Percentiles rank a stretch among this genome's conserved stretches.
These are phyloP conservation scores for Rhynchosporium agropyri DNA, from an alignment of 2,329 filamentous ascomycete species.

Conservation along the genomic window DNA sequence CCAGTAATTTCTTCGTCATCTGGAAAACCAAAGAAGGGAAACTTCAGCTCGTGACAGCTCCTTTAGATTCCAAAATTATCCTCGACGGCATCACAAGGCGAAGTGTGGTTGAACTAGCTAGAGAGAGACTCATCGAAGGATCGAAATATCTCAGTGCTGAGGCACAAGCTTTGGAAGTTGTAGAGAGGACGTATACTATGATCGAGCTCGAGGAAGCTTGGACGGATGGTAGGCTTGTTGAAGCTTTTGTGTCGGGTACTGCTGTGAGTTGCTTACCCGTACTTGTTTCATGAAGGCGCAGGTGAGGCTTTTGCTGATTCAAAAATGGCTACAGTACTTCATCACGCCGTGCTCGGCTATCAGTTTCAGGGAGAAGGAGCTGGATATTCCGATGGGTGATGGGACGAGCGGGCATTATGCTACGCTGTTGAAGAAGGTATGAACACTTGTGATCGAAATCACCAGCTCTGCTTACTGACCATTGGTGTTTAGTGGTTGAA, in stretches of 20 bases:
- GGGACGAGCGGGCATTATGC: conserved; percentile 57
- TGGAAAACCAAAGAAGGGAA: conserved; percentile 68
- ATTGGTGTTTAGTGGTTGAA: conserved; percentile 53
- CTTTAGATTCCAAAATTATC: conserved; percentile 79
- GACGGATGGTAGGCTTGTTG: conserved; percentile 74
- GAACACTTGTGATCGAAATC: neutral
- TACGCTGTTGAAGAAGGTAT: conserved; percentile 57
- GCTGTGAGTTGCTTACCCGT: conserved; percentile 59
- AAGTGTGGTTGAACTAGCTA: conserved; percentile 74
- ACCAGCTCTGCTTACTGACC: neutral
- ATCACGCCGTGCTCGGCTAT: conserved; percentile 69
- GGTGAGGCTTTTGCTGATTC: conserved; percentile 4
- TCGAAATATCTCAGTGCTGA: conserved; percentile 35
- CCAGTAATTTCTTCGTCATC: conserved; percentile 88
- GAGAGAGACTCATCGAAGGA: conserved; percentile 56
- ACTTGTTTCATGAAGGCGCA: neutral
- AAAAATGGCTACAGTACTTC: conserved; percentile 58
- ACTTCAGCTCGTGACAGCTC: conserved; percentile 77
- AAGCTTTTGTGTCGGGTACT: conserved; percentile 85
- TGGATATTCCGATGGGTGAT: conserved; percentile 62
- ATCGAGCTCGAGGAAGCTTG: conserved; percentile 72
- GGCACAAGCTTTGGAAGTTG: conserved; percentile 62
- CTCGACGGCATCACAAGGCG: conserved; percentile 83
- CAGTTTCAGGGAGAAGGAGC: conserved; percentile 65
- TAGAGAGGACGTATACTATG: conserved; percentile 83